Evolutionary conservation across 352 stramenopile species (phyloP).

Genomic region (Globisporangium irregulare): DNA sequence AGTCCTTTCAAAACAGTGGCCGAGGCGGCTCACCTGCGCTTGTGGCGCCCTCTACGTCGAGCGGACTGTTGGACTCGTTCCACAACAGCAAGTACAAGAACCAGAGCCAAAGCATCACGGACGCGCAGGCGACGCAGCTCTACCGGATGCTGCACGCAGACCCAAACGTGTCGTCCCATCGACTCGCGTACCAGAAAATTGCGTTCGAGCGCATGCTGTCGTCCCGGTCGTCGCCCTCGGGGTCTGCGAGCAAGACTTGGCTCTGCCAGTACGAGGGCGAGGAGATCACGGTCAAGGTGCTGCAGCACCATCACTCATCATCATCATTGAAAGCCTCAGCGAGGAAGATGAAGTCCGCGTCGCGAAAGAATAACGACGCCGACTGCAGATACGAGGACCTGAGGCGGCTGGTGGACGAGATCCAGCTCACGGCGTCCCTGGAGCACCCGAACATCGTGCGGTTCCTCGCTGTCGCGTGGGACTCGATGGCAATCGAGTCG

Average conservation of each 20-base stretch:
- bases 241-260: slow-evolving; percentile 18
- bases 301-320: slow-evolving; percentile 12
- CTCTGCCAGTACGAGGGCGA: slow-evolving; percentile 40
- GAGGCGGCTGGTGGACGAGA: slow-evolving; percentile 37
- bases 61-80: neutral
- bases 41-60: neutral
- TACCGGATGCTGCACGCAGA: slow-evolving; percentile 28
- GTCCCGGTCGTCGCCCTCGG: slow-evolving; percentile 13
- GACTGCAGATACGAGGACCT: slow-evolving; percentile 32
- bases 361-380: no score
- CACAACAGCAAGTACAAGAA: neutral
- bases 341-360: no score
- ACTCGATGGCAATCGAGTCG: slow-evolving; percentile 11
- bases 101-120: slow-evolving; percentile 5
- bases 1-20: neutral
- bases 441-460: slow-evolving; percentile 47
- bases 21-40: no score
- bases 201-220: slow-evolving; percentile 28
- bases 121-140: slow-evolving; percentile 23
- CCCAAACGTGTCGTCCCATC: slow-evolving; percentile 22
- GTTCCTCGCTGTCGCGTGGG: slow-evolving; percentile 62
- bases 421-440: slow-evolving; percentile 33
- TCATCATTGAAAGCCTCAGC: no score
- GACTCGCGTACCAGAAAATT: slow-evolving; percentile 40
- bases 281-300: slow-evolving; percentile 36